Evolutionary conservation across 805 yeast genomes (phyloP).

Genomic region (Sugiyamaella mastotermitis): DNA sequence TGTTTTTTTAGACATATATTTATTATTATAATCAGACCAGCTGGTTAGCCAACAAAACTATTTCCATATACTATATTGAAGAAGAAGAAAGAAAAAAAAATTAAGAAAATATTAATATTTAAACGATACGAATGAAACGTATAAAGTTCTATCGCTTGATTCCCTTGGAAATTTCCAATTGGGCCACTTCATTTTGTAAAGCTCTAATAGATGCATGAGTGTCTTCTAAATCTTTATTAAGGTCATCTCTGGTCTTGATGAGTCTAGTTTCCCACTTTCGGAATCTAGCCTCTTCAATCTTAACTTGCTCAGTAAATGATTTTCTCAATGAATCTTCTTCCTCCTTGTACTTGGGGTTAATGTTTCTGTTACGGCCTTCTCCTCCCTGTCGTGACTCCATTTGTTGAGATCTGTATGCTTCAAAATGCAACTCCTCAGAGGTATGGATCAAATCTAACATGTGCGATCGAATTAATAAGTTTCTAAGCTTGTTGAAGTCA

Average conservation of each 20-base stretch:
- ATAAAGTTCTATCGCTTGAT: no score
- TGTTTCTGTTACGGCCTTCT: constrained; percentile 34
- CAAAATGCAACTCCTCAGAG: constrained; percentile 68
- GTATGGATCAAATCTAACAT: constrained; percentile 73
- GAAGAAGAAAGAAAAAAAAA: no score
- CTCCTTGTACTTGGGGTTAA: constrained; percentile 90
- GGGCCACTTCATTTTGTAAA: constrained; percentile 31
- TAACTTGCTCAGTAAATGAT: constrained; percentile 93
- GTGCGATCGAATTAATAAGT: constrained; percentile 59
- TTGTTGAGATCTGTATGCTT: constrained; percentile 55
- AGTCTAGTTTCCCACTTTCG: constrained; percentile 98
- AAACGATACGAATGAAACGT: no score
- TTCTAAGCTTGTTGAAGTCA: constrained; percentile 63
- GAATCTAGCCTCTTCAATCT: constrained; percentile 93
- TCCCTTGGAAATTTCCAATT: no score
- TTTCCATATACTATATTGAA: no score
- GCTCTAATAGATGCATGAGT: constrained; percentile 47
- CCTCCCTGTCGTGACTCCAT: constrained; percentile 44
- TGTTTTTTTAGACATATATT: not conserved
- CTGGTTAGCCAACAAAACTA: constrained; percentile 5
- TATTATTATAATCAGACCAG: constrained; percentile 4
- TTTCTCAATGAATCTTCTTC: constrained; percentile 92
- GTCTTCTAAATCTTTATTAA: constrained; percentile 89
- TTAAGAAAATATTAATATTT: no score
- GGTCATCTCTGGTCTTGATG: constrained; percentile 87